phyloP scores from a whole-genome alignment of 257 asterid genomes.

The Datura wrightii region DNA sequence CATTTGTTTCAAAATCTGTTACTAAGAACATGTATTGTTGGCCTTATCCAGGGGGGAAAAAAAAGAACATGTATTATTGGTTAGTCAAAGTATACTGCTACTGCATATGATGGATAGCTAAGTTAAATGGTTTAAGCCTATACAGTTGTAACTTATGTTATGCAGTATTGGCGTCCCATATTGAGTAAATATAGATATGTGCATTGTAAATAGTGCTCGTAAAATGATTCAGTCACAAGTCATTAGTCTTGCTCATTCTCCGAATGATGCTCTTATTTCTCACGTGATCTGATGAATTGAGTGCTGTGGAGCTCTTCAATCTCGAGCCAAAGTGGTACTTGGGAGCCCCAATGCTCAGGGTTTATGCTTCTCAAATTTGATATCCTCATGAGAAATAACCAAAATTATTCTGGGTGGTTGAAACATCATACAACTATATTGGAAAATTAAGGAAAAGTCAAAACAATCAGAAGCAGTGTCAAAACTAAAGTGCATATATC shows the following conservation, averaged over 20 bases:
- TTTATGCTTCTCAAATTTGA: neutral
- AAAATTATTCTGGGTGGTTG: neutral
- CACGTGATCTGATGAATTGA: neutral
- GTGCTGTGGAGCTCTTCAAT: neutral
- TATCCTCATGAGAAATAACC: neutral
- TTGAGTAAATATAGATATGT: neutral
- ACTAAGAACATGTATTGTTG: neutral
- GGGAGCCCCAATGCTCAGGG: neutral
- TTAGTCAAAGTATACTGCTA: neutral
- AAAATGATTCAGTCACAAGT: neutral
- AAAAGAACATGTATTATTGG: neutral
- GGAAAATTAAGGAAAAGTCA: neutral
- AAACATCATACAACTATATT: neutral
- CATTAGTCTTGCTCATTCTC: neutral
- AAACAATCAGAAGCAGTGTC: neutral
- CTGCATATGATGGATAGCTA: neutral
- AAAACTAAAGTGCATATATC: neutral
- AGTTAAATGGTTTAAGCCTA: neutral
- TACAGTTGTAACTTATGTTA: neutral
- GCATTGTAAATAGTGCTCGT: neutral
- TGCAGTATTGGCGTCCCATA: slow-evolving; percentile 14
- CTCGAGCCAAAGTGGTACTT: neutral
- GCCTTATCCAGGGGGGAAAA: neutral
- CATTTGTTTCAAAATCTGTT: neutral
- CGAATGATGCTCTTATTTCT: neutral